Conservation (phyloP, 352 stramenopile genomes). For the Globisporangium iwayamae region DNA sequence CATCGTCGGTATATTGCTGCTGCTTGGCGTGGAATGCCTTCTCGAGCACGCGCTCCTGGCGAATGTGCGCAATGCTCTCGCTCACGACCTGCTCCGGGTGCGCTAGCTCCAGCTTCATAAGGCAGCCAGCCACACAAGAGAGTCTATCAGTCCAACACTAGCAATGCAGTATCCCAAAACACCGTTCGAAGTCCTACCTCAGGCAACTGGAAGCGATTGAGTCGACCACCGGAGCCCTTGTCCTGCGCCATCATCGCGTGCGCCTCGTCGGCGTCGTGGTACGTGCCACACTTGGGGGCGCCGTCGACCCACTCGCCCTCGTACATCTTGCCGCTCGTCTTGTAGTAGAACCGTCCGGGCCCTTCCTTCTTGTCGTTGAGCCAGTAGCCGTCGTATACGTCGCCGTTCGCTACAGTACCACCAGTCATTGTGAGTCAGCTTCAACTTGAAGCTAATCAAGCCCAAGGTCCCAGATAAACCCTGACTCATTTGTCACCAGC, state of each 20-base stretch:
- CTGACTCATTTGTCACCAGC: not conserved
- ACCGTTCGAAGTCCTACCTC: constrained; percentile 22
- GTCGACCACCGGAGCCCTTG: constrained; percentile 6
- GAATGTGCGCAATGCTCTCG: constrained; percentile 66
- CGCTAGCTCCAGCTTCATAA: constrained; percentile 56
- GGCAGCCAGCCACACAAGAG: not conserved
- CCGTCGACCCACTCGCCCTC: constrained; percentile 87
- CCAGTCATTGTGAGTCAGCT: not conserved
- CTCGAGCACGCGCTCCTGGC: constrained; percentile 56
- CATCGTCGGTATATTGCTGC: constrained; percentile 15
- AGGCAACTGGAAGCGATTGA: constrained; percentile 64
- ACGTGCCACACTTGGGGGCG: constrained; percentile 71
- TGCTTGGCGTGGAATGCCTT: constrained; percentile 30
- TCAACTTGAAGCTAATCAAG: too few relatives aligned
- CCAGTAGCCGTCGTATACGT: constrained; percentile 86
- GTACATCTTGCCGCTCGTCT: constrained; percentile 80
- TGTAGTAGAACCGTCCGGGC: constrained; percentile 80
- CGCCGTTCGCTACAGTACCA: constrained; percentile 62
- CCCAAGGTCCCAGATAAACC: not conserved
- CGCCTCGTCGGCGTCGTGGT: constrained; percentile 36
- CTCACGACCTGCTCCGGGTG: constrained; percentile 70
- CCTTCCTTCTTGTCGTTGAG: constrained; percentile 88
- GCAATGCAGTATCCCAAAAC: not conserved
- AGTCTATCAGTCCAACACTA: too few relatives aligned
- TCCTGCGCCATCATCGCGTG: constrained; percentile 16